A percentile compares a stretch with the other conserved stretches of the same genome.
Evolutionary conservation across 148 eudicot species (phyloP).

Genomic region (Rhododendron ovatum): DNA sequence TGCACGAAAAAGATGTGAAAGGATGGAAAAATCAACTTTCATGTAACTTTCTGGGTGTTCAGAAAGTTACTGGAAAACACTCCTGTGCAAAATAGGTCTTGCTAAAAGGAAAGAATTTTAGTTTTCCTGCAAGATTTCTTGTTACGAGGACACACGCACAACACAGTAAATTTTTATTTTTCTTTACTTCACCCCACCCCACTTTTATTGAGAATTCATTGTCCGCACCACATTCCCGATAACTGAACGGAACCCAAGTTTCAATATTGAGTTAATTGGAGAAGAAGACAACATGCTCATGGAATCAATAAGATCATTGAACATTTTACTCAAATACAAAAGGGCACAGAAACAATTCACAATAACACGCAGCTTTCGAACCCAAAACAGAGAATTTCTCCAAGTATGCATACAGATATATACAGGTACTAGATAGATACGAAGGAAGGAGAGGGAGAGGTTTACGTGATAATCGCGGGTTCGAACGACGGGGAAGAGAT

Average conservation of each 20-base stretch:
- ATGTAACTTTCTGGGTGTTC: too few species aligned
- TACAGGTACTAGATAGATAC: neutral
- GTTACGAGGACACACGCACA: neutral
- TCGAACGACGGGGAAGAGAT: constrained; percentile 69
- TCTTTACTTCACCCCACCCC: too few species aligned
- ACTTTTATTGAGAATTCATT: too few species aligned
- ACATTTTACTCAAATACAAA: neutral
- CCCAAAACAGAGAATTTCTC: neutral
- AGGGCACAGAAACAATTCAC: neutral
- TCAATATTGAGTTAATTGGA: neutral
- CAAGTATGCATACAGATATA: neutral
- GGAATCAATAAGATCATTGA: neutral
- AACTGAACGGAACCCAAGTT: neutral
- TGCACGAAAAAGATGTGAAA: neutral
- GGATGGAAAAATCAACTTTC: neutral
- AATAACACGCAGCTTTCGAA: neutral
- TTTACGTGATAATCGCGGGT: constrained; percentile 58
- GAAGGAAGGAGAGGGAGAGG: neutral
- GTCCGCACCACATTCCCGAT: too few species aligned
- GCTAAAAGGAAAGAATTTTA: neutral
- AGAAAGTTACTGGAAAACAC: neutral
- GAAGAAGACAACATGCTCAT: neutral
- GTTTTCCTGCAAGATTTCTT: neutral
- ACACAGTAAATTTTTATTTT: too few species aligned
- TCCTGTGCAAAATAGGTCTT: too few species aligned